phyloP scores from a whole-genome alignment of 1,284 basidiomycete genomes.

The Trichosporon faecale region DNA sequence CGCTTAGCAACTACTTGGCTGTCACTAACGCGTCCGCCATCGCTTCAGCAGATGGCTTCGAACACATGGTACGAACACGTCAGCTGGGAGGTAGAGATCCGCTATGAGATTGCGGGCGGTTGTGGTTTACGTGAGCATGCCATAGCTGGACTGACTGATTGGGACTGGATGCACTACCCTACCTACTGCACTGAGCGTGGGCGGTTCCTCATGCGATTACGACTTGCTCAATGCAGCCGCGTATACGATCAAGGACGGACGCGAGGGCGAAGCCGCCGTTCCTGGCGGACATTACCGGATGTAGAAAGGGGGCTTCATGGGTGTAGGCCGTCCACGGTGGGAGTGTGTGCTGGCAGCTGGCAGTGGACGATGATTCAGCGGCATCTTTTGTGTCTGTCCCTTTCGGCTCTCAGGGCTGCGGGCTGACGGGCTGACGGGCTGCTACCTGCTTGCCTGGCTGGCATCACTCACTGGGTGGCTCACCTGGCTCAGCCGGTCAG shows the following conservation, averaged over 20 bases:
- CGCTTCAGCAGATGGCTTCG: not conserved
- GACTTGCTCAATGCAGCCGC: not conserved
- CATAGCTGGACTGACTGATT: too few relatives aligned
- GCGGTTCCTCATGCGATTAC: not conserved
- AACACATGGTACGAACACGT: not conserved
- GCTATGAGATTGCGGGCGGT: not conserved
- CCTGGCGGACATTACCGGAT: conserved; percentile 9
- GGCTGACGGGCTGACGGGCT: not conserved
- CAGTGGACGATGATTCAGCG: not conserved
- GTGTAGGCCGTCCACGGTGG: too few relatives aligned
- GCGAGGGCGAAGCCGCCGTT: not conserved
- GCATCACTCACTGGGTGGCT: too few relatives aligned
- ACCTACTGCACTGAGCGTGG: too few relatives aligned
- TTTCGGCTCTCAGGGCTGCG: not conserved
- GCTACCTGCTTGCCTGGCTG: too few relatives aligned
- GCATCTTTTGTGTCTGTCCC: conserved; percentile 5
- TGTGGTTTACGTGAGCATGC: not conserved
- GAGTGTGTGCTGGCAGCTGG: not conserved
- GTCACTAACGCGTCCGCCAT: not conserved
- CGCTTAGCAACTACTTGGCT: too few relatives aligned
- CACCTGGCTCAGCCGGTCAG: too few relatives aligned
- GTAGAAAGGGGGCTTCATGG: not conserved
- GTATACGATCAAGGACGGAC: not conserved
- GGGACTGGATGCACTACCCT: too few relatives aligned
- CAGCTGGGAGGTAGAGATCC: not conserved